Conservation (phyloP, 2,329 filamentous ascomycete genomes). For the Xylaria sp. region DNA sequence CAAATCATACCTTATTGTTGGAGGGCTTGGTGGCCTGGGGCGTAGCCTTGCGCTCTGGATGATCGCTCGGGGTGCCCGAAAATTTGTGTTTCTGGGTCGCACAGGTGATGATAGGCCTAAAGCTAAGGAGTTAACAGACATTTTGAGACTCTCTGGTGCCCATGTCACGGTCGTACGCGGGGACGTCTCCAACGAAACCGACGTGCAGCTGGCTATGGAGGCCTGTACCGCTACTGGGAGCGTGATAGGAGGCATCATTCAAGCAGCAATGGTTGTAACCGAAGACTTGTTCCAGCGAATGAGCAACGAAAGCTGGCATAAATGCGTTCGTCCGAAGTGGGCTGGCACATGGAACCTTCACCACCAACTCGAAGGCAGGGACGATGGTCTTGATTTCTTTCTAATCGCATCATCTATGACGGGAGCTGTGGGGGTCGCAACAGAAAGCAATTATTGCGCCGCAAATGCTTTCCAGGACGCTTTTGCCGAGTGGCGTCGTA, state of each 20-base stretch:
- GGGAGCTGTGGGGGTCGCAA: constrained; percentile 40
- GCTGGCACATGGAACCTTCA: constrained; percentile 35
- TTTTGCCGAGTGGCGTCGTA: not conserved
- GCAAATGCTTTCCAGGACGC: constrained; percentile 44
- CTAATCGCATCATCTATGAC: constrained; percentile 37
- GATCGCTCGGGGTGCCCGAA: constrained; percentile 38
- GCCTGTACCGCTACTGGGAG: constrained; percentile 24
- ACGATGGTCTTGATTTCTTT: constrained; percentile 42
- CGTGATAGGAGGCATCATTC: constrained; percentile 35
- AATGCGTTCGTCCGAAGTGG: constrained; percentile 32
- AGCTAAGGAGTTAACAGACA: constrained; percentile 31
- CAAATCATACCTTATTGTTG: constrained; percentile 32
- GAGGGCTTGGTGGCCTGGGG: constrained; percentile 43
- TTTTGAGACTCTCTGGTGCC: constrained; percentile 32
- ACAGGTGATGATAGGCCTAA: constrained; percentile 36
- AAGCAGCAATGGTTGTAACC: constrained; percentile 43
- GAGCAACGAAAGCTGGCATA: constrained; percentile 38
- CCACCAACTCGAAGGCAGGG: constrained; percentile 21
- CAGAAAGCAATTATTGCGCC: constrained; percentile 47
- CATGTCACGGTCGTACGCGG: constrained; percentile 34
- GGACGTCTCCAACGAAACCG: constrained; percentile 28
- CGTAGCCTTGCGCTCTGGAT: constrained; percentile 44
- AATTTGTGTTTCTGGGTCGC: constrained; percentile 42
- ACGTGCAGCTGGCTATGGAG: constrained; percentile 18
- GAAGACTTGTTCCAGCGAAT: constrained; percentile 38